Base-by-base conservation (phyloP, 805 yeast species). In the Saturnispora sekii region DNA sequence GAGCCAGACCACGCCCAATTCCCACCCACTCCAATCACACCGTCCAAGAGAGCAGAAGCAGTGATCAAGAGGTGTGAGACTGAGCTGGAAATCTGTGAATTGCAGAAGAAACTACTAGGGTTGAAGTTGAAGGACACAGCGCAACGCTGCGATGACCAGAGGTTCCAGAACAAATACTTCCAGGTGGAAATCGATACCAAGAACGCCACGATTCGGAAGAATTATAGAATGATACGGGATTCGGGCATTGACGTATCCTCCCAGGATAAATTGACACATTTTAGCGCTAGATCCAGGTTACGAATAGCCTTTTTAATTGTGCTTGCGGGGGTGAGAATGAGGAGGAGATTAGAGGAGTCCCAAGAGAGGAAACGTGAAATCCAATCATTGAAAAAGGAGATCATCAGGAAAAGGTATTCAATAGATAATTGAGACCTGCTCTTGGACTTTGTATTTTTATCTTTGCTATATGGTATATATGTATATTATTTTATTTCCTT, bases 91-190 rank as follows among this genome's bases (percentile, higher is more conserved):
- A 51, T 64, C 11, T 55, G 66, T 31, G 66, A 66, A 38, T 62
- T 63, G 40, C 75, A 74, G 54, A 59, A 67, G 48, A 68, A 68
- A 31, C 66, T 71, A 45, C 72, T 68, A 56, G 68, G 63, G 51
- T 69, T 76, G 43, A 73, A 69, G 51, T 60, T 74, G 39, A 67
- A 68, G 38, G 77, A 76, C 46, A 56, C 68, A 43, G 62, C 65
- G 40, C 61, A 63, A 36, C 47, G 53, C 36, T 56, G 59, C 17
- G 54, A 60, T 9, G 72, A 67, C 49, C 57, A 68, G 46, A 61
- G 54, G 47, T 68, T 60, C 49, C 56, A 59, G 49, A 56, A 62
- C 42, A 51, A 57, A 7, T 66, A 63, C 47, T 54, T 64, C 53
- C 48, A 39, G 16, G 30, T 46, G n/a, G 63, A 35, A 49, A 55